A percentile compares a stretch with the other conserved stretches of the same genome.
Evolutionary conservation across 1,284 basidiomycete species (phyloP).

Genomic region (Cystobasidiaceae sp.): DNA sequence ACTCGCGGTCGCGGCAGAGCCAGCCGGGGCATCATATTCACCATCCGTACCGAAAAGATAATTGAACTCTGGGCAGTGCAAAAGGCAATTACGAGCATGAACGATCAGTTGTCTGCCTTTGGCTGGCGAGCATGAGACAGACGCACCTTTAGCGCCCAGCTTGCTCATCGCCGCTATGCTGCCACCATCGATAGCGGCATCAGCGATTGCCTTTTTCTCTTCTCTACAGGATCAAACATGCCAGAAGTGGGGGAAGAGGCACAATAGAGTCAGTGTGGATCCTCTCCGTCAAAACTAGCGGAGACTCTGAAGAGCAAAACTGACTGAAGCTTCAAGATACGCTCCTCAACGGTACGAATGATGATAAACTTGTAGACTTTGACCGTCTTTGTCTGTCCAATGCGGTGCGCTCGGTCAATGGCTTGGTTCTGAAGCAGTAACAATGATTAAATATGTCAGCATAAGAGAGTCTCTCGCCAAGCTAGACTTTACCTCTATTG

Average conservation of each 20-base stretch:
- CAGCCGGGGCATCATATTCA: too few relatives aligned
- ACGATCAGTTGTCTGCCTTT: neutral
- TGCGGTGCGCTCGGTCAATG: constrained; percentile 71
- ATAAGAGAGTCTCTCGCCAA: too few relatives aligned
- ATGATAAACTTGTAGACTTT: constrained; percentile 92
- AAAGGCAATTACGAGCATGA: too few relatives aligned
- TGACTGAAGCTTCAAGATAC: constrained; percentile 44
- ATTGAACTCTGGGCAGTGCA: too few relatives aligned
- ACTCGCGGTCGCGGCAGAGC: too few relatives aligned
- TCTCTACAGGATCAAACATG: too few relatives aligned
- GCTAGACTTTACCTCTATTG: neutral
- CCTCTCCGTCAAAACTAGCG: too few relatives aligned
- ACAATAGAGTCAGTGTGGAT: neutral
- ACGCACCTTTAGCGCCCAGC: constrained; percentile 7
- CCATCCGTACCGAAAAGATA: too few relatives aligned
- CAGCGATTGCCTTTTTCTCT: constrained; percentile 23
- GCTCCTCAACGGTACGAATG: constrained; percentile 79
- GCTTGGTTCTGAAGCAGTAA: constrained; percentile 86
- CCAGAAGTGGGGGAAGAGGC: too few relatives aligned
- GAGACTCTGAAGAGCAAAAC: too few relatives aligned
- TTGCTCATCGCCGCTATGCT: neutral
- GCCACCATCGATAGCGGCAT: constrained; percentile 28
- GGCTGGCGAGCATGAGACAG: too few relatives aligned
- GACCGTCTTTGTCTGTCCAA: constrained; percentile 79
- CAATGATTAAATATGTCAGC: too few relatives aligned